These are phyloP conservation scores for Vitis rotundifolia DNA, from an alignment of 164 flowering plant species.

Conservation along the genomic window DNA sequence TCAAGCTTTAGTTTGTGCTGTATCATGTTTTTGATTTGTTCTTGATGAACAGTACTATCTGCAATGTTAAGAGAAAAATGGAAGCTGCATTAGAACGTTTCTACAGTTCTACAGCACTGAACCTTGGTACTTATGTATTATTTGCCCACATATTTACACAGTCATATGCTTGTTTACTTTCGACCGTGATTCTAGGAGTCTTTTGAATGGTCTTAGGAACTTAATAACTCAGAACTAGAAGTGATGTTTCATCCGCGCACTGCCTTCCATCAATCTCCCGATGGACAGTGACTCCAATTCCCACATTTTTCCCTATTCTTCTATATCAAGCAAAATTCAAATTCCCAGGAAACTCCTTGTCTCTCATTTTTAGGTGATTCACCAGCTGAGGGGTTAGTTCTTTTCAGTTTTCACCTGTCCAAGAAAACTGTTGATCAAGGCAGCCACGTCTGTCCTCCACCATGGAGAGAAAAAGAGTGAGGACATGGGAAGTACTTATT, in stretches of 20 bases:
- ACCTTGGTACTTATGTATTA: too few species aligned
- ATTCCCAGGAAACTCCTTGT: constrained; percentile 4
- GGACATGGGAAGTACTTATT: constrained; percentile 13
- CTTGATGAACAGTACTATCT: too few species aligned
- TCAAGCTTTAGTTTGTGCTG: too few species aligned
- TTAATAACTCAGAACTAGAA: background rate
- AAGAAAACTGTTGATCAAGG: constrained; percentile 1
- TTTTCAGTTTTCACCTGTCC: constrained; percentile 15
- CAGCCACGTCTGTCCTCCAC: too few species aligned
- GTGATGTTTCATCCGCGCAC: background rate
- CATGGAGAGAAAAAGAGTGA: background rate
- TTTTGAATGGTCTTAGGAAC: background rate
- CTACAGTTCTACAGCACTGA: background rate
- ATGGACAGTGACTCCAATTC: background rate
- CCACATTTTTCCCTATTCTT: background rate
- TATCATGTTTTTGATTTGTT: too few species aligned
- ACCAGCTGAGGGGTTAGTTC: background rate
- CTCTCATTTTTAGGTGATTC: constrained; percentile 12
- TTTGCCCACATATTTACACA: background rate
- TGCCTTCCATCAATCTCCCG: background rate
- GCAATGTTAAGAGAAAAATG: too few species aligned
- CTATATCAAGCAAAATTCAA: constrained; percentile 1
- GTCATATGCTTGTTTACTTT: background rate
- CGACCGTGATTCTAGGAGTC: background rate
- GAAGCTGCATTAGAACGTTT: background rate